These are phyloP conservation scores for Tolypocladium nubicola DNA, from an alignment of 2,329 filamentous ascomycete species.

Conservation along the genomic window DNA sequence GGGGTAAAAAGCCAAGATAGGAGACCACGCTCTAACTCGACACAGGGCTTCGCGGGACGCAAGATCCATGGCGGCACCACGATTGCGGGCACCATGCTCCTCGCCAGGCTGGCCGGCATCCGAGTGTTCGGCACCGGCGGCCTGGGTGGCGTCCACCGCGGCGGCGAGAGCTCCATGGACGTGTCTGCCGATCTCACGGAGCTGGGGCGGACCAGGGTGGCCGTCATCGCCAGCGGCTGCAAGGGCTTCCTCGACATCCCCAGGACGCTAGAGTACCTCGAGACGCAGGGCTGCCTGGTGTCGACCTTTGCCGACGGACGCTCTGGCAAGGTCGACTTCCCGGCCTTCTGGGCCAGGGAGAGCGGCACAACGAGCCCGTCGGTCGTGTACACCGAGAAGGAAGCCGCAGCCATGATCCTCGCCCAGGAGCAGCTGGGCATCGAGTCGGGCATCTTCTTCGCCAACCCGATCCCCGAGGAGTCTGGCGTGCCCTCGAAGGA, in stretches of 20 bases:
- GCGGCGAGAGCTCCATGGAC: slow-evolving; percentile 78
- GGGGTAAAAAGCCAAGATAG: background rate
- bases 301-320: slow-evolving; percentile 84
- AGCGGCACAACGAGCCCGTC: slow-evolving; percentile 74
- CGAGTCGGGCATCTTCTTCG: slow-evolving; percentile 73
- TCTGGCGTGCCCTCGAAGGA: slow-evolving; percentile 58
- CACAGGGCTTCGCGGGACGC: slow-evolving; percentile 53
- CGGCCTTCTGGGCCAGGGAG: slow-evolving; percentile 85
- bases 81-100: slow-evolving; percentile 83
- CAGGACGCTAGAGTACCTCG: slow-evolving; percentile 69
- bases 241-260: slow-evolving; percentile 95
- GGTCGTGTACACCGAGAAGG: slow-evolving; percentile 60
- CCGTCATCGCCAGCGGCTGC: slow-evolving; percentile 81
- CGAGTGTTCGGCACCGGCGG: slow-evolving; percentile 91
- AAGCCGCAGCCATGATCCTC: slow-evolving; percentile 82
- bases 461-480: slow-evolving; percentile 72
- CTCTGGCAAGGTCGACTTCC: slow-evolving; percentile 65
- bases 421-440: slow-evolving; percentile 65
- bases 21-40: background rate
- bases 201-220: slow-evolving; percentile 77
- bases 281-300: slow-evolving; percentile 67
- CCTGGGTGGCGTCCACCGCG: slow-evolving; percentile 86
- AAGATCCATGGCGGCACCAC: slow-evolving; percentile 83
- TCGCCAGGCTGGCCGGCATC: slow-evolving; percentile 79
- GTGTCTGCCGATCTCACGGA: slow-evolving; percentile 93